phyloP scores from a whole-genome alignment of 192 early-diverging fungal species.

The Umbelopsis sp. region DNA sequence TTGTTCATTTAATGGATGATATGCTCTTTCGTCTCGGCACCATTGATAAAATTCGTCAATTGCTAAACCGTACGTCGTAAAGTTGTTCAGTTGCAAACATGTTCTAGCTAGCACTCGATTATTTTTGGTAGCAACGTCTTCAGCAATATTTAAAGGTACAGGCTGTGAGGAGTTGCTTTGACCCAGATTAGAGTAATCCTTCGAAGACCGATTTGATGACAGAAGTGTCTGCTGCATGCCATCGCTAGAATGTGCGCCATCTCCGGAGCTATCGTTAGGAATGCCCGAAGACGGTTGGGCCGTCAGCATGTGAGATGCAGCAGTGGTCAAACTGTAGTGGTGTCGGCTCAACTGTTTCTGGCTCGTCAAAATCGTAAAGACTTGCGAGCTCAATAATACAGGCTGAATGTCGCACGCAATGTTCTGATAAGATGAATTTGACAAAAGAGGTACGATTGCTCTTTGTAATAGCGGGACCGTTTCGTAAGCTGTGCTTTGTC shows the following conservation, averaged over 20 bases:
- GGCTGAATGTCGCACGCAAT: neutral
- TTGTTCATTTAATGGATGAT: slow-evolving; percentile 17
- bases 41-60: slow-evolving; percentile 18
- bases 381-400: too few species aligned
- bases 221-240: neutral
- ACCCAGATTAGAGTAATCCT: neutral
- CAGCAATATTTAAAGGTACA: neutral
- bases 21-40: slow-evolving; percentile 18
- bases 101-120: neutral
- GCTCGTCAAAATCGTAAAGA: too few species aligned
- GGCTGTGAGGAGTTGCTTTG: neutral
- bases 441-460: neutral
- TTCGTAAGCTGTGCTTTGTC: neutral
- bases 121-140: neutral
- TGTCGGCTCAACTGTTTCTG: too few species aligned
- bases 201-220: neutral
- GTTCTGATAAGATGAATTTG: neutral
- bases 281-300: slow-evolving; percentile 3
- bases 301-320: neutral
- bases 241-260: neutral
- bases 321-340: neutral
- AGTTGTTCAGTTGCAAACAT: slow-evolving; percentile 4
- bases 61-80: slow-evolving; percentile 12
- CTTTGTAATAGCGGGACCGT: too few species aligned
- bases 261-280: neutral